Evolutionary conservation across 495 filamentous ascomycete genomes (phyloP).

Genomic region (Podospora comata): DNA sequence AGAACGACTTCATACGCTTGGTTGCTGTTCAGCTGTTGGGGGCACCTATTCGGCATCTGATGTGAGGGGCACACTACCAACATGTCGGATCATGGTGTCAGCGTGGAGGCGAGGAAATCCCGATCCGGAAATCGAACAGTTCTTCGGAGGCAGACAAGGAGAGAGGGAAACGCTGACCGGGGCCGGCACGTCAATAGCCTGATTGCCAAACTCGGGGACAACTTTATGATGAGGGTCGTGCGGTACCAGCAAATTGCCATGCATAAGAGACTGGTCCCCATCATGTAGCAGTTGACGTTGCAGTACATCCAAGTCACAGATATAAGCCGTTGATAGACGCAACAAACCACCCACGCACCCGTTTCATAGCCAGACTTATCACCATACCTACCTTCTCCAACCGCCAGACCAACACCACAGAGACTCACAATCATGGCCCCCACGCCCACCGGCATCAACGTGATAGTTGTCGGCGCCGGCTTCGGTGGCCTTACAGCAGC

Average conservation of each 20-base stretch:
- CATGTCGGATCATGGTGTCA: background rate
- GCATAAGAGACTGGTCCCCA: background rate
- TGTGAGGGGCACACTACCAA: background rate
- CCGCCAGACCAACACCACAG: background rate
- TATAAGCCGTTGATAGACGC: background rate
- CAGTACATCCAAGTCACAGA: background rate
- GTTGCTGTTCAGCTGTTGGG: background rate
- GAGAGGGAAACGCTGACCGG: background rate
- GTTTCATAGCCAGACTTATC: background rate
- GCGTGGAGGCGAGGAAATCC: background rate
- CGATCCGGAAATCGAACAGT: background rate
- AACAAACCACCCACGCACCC: background rate
- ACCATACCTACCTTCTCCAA: no score
- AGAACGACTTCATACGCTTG: background rate
- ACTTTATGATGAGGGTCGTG: background rate
- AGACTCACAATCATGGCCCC: background rate
- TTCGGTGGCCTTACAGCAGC: slow-evolving; percentile 59
- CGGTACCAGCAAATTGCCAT: background rate
- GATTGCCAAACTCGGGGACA: background rate
- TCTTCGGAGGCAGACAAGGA: background rate
- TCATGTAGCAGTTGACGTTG: background rate
- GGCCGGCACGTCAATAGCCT: background rate
- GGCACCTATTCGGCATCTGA: background rate
- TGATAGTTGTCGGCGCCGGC: slow-evolving; percentile 57
- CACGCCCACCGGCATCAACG: slow-evolving; percentile 45